A percentile compares a stretch with the other conserved stretches of the same genome.
Evolutionary conservation across 176 grass and related monocot genomes (phyloP).

Genomic region (Tillandsia leiboldiana): DNA sequence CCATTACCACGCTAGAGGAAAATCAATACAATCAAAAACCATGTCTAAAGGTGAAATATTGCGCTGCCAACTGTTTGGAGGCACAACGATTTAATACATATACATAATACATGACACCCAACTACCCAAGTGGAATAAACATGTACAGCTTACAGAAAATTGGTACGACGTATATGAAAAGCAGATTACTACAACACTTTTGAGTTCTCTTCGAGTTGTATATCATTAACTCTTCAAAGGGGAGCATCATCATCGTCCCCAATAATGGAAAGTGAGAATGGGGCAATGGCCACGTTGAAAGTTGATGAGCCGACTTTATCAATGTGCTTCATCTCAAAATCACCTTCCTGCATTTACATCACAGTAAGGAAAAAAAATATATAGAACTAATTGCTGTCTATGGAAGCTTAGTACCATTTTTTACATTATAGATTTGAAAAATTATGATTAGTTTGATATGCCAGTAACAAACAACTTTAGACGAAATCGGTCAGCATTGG

Average conservation of each 20-base stretch:
- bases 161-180: too few relatives aligned
- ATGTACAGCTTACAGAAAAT: too few relatives aligned
- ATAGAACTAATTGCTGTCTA: not conserved
- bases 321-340: slow-evolving; percentile 77
- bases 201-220: not conserved
- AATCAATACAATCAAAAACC: too few relatives aligned
- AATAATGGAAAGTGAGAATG: slow-evolving; percentile 66
- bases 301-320: slow-evolving; percentile 50
- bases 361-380: not conserved
- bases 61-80: too few relatives aligned
- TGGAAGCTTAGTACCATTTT: not conserved
- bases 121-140: too few relatives aligned
- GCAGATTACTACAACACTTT: not conserved
- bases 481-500: not conserved
- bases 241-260: slow-evolving; percentile 37
- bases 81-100: too few relatives aligned
- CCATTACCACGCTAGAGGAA: too few relatives aligned
- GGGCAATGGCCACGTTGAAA: slow-evolving; percentile 55
- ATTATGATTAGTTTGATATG: not conserved
- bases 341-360: slow-evolving; percentile 43
- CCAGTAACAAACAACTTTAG: not conserved
- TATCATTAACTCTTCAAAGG: slow-evolving; percentile 8
- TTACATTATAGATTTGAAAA: not conserved
- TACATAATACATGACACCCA: too few relatives aligned
- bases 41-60: too few relatives aligned